Conservation (phyloP, 1,139 yeast species). For the Pichia sp. region DNA sequence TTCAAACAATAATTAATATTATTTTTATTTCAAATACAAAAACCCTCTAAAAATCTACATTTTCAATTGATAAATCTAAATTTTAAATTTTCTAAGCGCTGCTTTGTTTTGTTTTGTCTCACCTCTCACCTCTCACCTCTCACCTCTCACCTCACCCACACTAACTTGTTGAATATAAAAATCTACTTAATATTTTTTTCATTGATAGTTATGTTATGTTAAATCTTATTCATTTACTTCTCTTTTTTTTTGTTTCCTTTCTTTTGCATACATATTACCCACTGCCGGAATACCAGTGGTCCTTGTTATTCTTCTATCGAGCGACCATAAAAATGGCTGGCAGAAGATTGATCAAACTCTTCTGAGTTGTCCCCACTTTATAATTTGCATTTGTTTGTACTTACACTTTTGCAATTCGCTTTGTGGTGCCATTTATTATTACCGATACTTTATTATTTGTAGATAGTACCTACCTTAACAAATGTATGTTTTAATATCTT, state of each 20-base stretch:
- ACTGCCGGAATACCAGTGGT: conserved; percentile 33
- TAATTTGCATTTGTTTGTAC: conserved; percentile 21
- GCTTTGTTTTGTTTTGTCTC: too few species aligned
- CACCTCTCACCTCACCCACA: too few species aligned
- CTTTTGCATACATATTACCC: conserved; percentile 22
- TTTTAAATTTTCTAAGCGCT: too few species aligned
- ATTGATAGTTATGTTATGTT: background rate
- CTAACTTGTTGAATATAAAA: too few species aligned
- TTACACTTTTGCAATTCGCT: conserved; percentile 25
- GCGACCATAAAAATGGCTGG: conserved; percentile 32
- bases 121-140: too few species aligned
- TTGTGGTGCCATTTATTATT: conserved; percentile 20
- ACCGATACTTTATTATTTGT: too few species aligned
- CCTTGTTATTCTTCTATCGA: conserved; percentile 27
- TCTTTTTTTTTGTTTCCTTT: background rate
- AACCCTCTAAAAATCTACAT: too few species aligned
- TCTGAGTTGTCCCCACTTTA: conserved; percentile 18
- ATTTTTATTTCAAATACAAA: too few species aligned
- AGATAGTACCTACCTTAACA: too few species aligned
- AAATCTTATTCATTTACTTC: background rate
- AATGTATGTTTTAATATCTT: too few species aligned
- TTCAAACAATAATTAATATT: too few species aligned
- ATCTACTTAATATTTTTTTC: background rate
- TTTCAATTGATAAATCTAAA: too few species aligned
- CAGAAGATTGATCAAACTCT: conserved; percentile 24